Evolutionary conservation across 2,329 filamentous ascomycete species (phyloP).

Genomic region (Scedosporium minutisporum): DNA sequence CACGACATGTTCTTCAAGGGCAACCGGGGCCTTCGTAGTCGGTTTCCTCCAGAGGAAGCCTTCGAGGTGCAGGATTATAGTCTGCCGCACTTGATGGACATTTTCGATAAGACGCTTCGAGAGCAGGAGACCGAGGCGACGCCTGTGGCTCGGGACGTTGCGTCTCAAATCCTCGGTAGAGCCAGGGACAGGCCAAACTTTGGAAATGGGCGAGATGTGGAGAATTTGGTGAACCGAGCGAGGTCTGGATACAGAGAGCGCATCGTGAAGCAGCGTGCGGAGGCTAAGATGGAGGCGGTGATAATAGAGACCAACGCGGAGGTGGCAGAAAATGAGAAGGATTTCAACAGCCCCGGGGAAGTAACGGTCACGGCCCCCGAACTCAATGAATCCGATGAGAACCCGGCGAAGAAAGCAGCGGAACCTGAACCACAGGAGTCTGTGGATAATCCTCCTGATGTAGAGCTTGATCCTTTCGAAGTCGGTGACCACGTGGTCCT

Average conservation of each 20-base stretch:
- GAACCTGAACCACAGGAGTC: neutral
- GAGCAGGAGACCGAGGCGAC: conserved; percentile 38
- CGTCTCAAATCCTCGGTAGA: conserved; percentile 49
- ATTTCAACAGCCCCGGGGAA: neutral
- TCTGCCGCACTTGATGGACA: conserved; percentile 44
- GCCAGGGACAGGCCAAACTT: conserved; percentile 50
- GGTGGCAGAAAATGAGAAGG: neutral
- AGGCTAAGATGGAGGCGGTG: conserved; percentile 42
- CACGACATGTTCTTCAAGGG: conserved; percentile 62
- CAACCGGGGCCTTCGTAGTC: conserved; percentile 58
- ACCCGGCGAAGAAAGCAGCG: neutral
- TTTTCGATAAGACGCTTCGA: conserved; percentile 55
- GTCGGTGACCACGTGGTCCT: conserved; percentile 40
- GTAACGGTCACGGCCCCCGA: neutral
- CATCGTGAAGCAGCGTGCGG: conserved; percentile 42
- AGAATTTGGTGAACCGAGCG: conserved; percentile 51
- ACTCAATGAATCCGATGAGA: neutral
- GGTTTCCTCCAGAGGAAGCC: conserved; percentile 54
- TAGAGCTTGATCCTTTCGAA: neutral
- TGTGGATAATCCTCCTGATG: neutral
- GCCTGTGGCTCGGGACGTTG: conserved; percentile 39
- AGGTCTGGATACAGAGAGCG: conserved; percentile 15
- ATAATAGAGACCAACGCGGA: conserved; percentile 24
- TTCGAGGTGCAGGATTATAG: conserved; percentile 63
- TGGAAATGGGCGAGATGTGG: conserved; percentile 67